Base-by-base conservation (phyloP, 2,329 filamentous ascomycete genomes). In the Dothiorella sarmentorum region DNA sequence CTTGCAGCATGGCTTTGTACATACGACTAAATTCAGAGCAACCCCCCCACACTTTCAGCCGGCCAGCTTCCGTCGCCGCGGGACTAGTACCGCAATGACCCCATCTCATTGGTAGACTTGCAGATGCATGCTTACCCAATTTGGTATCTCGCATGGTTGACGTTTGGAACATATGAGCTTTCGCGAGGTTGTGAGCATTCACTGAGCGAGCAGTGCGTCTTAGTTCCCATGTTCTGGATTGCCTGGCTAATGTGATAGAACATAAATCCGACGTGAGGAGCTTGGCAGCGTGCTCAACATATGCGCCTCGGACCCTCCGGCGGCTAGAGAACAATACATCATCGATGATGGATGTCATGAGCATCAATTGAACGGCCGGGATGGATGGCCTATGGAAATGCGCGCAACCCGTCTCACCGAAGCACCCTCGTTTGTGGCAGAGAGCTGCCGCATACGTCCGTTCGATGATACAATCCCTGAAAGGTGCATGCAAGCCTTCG, bases 1-100 rank as follows among this genome's bases (percentile, higher is more conserved):
- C 49, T 27, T 53, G 49, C 49, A 53, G 49, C n/a, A 29, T 40
- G 40, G 47, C 47, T 13, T 38, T n/a, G n/a, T n/a, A n/a, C n/a
- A 15, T 51, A 17, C 24, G 20, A 40, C 49, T 42, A 53, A n/a
- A 35, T 35, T 53, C 35, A 27, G 40, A 42, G 49, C 22, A 53
- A 18, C n/a, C 17, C 22, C 49, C 49, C 49, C 49, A 40, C 49
- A 53, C 5, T 40, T 40, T 53, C 17, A n/a, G n/a, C 7, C 33
- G 27, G 15, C 47, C 47, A 38, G 20, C 35, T 35, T 20, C 24
- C 29, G 18, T 15, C 15, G 33, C 33, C 20, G 24, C 43, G 20
- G 31, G 20, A 22, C 20, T 22, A 27, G 17, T 6, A 33, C 18
- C n/a, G 27, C 20, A 26, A 40, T 33, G 35, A 35, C 22, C 29